phyloP scores from a whole-genome alignment of 495 filamentous ascomycete species.

The Aspergillus incahuasiensis region DNA sequence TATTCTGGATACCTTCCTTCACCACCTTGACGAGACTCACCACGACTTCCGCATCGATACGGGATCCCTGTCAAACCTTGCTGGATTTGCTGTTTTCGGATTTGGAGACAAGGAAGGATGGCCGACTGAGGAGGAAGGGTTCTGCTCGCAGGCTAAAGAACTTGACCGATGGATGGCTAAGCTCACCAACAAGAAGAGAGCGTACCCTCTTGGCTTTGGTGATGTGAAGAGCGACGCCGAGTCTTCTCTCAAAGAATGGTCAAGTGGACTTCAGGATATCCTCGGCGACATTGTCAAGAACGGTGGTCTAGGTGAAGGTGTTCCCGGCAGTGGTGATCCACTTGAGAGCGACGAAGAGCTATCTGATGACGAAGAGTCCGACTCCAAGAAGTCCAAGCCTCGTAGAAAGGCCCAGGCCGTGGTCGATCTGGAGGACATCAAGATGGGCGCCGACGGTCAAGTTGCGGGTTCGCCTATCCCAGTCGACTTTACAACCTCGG shows the following conservation, averaged over 20 bases:
- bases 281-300: constrained; percentile 57
- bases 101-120: constrained; percentile 88
- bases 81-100: constrained; percentile 91
- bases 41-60: constrained; percentile 95
- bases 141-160: constrained; percentile 83
- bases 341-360: constrained; percentile 80
- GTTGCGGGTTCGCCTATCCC: constrained; percentile 52
- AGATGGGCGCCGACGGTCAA: constrained; percentile 44
- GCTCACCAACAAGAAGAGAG: constrained; percentile 71
- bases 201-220: constrained; percentile 82
- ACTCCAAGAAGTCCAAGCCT: constrained; percentile 23
- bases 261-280: constrained; percentile 64
- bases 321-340: constrained; percentile 74
- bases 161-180: constrained; percentile 95
- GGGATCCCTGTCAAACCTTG: constrained; percentile 65
- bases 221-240: constrained; percentile 72
- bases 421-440: constrained; percentile 85
- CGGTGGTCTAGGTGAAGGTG: constrained; percentile 71
- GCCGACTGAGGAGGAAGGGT: constrained; percentile 85
- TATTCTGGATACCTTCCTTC: constrained; percentile 72
- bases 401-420: constrained; percentile 43
- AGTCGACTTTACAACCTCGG: constrained; percentile 78
- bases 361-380: constrained; percentile 43
- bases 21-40: constrained; percentile 84
- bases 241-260: constrained; percentile 69